These are phyloP conservation scores for Lichenothelia convexa DNA, from an alignment of 495 filamentous ascomycete species.

Conservation along the genomic window DNA sequence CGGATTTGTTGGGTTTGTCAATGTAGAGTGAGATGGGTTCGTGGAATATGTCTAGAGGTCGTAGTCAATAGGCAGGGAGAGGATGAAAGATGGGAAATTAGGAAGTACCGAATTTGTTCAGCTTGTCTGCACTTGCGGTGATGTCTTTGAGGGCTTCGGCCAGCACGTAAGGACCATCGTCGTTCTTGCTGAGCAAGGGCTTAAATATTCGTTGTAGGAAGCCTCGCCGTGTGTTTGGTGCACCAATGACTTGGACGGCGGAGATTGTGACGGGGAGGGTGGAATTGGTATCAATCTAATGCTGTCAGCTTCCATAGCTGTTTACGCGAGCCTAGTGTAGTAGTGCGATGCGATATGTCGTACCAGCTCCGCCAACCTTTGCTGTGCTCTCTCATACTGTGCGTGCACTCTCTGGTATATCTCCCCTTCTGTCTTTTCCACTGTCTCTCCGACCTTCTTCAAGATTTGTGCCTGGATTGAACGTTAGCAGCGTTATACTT, in stretches of 20 bases:
- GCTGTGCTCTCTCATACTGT: constrained; percentile 48
- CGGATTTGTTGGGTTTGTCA: constrained; percentile 42
- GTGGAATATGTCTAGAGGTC: constrained; percentile 64
- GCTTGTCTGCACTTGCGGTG: constrained; percentile 45
- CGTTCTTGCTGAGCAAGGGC: constrained; percentile 52
- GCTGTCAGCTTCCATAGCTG: constrained; percentile 20
- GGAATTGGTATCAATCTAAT: constrained; percentile 58
- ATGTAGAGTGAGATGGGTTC: constrained; percentile 63
- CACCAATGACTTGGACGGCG: constrained; percentile 60
- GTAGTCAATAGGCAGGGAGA: too few relatives aligned
- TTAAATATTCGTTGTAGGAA: constrained; percentile 67
- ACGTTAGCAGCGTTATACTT: too few relatives aligned
- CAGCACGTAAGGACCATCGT: constrained; percentile 51
- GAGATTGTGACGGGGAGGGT: constrained; percentile 67
- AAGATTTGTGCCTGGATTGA: too few relatives aligned
- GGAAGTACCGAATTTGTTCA: constrained; percentile 58
- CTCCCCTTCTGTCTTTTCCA: constrained; percentile 42
- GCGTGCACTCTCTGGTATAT: constrained; percentile 41
- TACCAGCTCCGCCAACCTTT: constrained; percentile 39
- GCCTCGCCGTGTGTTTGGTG: constrained; percentile 51
- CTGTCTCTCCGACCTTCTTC: too few relatives aligned
- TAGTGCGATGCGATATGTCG: too few relatives aligned
- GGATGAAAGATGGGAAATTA: neutral
- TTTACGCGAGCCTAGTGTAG: too few relatives aligned
- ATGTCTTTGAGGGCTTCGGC: constrained; percentile 56